Base-by-base conservation (phyloP, 768 basidiomycete genomes). In the Tephrocybe sp. region DNA sequence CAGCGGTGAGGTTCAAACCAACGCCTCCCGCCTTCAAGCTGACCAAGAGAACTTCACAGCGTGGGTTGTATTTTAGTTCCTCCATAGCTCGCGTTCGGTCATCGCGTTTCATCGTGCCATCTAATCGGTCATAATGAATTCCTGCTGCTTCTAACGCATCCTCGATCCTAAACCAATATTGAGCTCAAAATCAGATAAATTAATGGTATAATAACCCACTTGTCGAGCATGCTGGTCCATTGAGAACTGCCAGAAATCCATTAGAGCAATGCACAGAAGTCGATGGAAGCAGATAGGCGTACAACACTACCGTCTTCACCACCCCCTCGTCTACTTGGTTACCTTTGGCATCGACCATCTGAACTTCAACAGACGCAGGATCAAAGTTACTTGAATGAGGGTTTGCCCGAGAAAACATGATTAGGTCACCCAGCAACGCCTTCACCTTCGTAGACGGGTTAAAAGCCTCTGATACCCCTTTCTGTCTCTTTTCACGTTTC, bases 91-190 rank as follows among this genome's bases (percentile, higher is more conserved):
- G 80, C 11, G 85, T 88, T 15, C 97, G 85, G 48, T 96, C 94
- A 47, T 97, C 95, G 42, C 96, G 87, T 66, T 90, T 95, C 97
- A 99, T 99, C 3, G 93, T 94, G 1, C 97, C 97, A 67, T 99
- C 97, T 37, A 99, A 72, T 44, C 97, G 86, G 59, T 94, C 90
- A 65, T 92, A 97, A 21, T 80, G 82, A 63, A 99, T 99, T 23
- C 83, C 79, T 9, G 86, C 82, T 26, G 81, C 75, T 58, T 92
- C 88, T 25, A 98, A 69, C 25, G 93, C 94, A 58, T 95, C 93
- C 68, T 95, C 93, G 47, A 98, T 80, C 65, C 91, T 91, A 57
- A 21, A 14, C 34, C 4, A 12, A 39, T 20, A 21, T 5, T 39
- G 17, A 39, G 18, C 12, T 20, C 8, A 9, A 17, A 39, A 21